Evolutionary conservation across 768 basidiomycete genomes (phyloP).

Genomic region (Epithele typhae): DNA sequence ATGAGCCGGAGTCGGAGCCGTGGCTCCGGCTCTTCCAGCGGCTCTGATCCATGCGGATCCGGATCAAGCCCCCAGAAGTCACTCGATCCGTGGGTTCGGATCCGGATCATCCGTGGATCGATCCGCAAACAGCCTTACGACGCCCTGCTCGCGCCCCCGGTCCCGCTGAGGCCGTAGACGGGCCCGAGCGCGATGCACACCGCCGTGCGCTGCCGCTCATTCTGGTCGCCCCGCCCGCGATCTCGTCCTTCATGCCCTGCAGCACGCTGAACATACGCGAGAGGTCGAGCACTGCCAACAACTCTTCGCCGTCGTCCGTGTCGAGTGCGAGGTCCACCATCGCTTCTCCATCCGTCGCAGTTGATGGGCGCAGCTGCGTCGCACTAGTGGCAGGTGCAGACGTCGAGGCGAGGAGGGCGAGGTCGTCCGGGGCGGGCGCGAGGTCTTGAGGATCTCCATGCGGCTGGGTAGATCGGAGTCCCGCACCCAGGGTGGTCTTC

Average conservation of each 20-base stretch:
- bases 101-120: too few relatives aligned
- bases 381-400: not conserved
- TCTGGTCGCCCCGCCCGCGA: conserved; percentile 55
- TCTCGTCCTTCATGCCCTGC: conserved; percentile 71
- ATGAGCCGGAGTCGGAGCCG: too few relatives aligned
- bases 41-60: too few relatives aligned
- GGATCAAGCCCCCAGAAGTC: too few relatives aligned
- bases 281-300: conserved; percentile 50
- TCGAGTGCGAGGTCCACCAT: conserved; percentile 6
- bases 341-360: too few relatives aligned
- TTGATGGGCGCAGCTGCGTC: too few relatives aligned
- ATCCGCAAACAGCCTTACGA: too few relatives aligned
- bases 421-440: conserved; percentile 20
- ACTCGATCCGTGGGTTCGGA: too few relatives aligned
- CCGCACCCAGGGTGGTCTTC: too few relatives aligned
- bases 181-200: conserved; percentile 69
- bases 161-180: conserved; percentile 52
- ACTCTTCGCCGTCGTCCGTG: conserved; percentile 16
- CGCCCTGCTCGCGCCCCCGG: conserved; percentile 23
- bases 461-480: conserved; percentile 24
- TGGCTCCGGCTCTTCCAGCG: too few relatives aligned
- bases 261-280: conserved; percentile 54
- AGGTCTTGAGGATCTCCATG: conserved; percentile 27
- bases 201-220: conserved; percentile 62
- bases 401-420: not conserved